phyloP scores from a whole-genome alignment of 2,329 filamentous ascomycete genomes.

The Neofusicoccum umdonicola region DNA sequence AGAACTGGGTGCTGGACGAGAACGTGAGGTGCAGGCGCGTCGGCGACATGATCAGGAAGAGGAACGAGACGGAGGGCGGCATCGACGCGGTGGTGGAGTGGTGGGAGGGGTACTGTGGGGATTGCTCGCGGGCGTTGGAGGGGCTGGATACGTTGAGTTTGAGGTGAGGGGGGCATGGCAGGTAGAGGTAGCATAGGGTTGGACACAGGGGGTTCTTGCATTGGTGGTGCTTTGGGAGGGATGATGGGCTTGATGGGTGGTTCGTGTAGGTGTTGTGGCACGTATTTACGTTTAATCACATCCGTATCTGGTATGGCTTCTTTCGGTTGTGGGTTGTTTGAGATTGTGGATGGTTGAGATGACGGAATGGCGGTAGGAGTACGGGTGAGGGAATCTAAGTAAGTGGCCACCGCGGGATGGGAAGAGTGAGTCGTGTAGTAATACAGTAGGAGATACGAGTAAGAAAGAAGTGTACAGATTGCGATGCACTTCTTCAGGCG shows the following conservation, averaged over 20 bases:
- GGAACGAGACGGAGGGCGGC: slow-evolving; percentile 37
- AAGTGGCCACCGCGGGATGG: too few species aligned
- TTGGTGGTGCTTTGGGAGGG: not conserved
- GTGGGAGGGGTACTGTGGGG: slow-evolving; percentile 62
- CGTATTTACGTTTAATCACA: not conserved
- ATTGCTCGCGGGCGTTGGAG: slow-evolving; percentile 48
- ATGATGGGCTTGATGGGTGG: too few species aligned
- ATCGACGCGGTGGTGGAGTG: slow-evolving; percentile 46
- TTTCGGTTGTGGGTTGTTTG: too few species aligned
- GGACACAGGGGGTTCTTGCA: not conserved
- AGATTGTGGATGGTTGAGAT: too few species aligned
- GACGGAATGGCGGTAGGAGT: too few species aligned
- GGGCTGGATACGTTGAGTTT: slow-evolving; percentile 7
- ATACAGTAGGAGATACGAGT: too few species aligned
- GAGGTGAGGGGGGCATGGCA: not conserved
- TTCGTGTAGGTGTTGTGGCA: too few species aligned
- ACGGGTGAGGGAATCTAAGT: too few species aligned
- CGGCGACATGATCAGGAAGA: slow-evolving; percentile 44
- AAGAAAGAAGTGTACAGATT: too few species aligned
- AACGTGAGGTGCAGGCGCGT: slow-evolving; percentile 69
- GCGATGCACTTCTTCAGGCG: too few species aligned
- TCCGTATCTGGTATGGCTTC: not conserved
- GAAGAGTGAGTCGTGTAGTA: too few species aligned
- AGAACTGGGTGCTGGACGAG: slow-evolving; percentile 85
- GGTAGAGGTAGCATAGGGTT: not conserved